Evolutionary conservation across 495 filamentous ascomycete species (phyloP).

Genomic region (Apodospora peruviana): DNA sequence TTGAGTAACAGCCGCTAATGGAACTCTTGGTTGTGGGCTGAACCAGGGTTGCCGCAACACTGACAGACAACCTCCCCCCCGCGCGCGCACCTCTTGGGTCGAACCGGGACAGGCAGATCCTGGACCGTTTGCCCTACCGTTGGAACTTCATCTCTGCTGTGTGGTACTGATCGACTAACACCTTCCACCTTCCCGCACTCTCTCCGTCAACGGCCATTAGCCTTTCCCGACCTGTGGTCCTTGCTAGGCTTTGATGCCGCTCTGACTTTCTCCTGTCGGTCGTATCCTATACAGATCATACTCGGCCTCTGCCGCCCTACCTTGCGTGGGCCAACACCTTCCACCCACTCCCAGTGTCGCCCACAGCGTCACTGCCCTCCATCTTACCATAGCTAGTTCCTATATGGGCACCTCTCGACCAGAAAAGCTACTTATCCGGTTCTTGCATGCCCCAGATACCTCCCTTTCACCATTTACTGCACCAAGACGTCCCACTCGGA

Average conservation of each 20-base stretch:
- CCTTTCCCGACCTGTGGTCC: constrained; percentile 1
- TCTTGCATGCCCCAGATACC: constrained; percentile 3
- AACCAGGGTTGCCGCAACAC: constrained; percentile 17
- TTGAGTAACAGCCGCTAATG: constrained; percentile 12
- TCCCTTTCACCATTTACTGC: background rate
- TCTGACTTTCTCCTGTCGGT: constrained; percentile 11
- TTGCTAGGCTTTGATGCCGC: constrained; percentile 1
- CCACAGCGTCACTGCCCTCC: constrained; percentile 6
- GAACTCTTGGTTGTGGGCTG: constrained; percentile 9
- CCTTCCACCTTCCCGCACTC: constrained; percentile 11
- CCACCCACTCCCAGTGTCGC: constrained; percentile 7
- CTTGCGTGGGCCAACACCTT: constrained; percentile 6
- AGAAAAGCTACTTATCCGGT: constrained; percentile 9
- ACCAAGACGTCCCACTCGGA: constrained; percentile 4
- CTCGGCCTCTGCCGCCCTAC: constrained; percentile 13
- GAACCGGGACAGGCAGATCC: constrained; percentile 19
- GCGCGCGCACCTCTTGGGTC: constrained; percentile 17
- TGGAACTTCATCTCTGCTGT: constrained; percentile 15
- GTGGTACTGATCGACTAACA: constrained; percentile 25
- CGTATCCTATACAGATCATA: constrained; percentile 7
- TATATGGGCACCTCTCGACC: background rate
- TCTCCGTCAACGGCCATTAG: constrained; percentile 8
- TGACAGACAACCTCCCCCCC: constrained; percentile 4
- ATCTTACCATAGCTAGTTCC: constrained; percentile 2
- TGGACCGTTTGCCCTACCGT: constrained; percentile 13